Percentiles rank a stretch among this genome's conserved stretches.
phyloP scores from a whole-genome alignment of 805 yeast genomes.

The Sporopachydermia quercuum region DNA sequence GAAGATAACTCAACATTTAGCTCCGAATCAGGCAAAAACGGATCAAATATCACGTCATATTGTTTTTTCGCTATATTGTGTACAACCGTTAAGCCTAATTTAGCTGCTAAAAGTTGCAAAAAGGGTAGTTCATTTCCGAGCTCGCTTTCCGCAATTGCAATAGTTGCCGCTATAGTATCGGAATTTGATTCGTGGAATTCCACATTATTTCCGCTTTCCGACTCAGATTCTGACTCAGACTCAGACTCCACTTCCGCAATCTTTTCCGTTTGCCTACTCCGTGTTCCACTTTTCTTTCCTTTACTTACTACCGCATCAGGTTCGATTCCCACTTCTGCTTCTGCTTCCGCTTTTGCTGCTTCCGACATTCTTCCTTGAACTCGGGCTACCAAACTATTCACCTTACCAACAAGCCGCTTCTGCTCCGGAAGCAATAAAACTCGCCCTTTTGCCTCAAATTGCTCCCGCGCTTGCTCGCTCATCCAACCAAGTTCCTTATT shows the following conservation, averaged over 20 bases:
- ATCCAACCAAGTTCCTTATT: conserved; percentile 71
- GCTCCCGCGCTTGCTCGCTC: conserved; percentile 56
- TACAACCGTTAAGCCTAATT: neutral
- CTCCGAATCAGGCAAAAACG: neutral
- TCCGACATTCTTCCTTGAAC: neutral
- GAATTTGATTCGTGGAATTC: neutral
- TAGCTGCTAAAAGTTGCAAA: neutral
- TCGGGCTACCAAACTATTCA: conserved; percentile 13
- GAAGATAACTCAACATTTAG: neutral
- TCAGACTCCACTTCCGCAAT: neutral
- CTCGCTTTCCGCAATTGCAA: neutral
- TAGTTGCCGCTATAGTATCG: neutral
- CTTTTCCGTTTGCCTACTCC: neutral
- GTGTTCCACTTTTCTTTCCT: neutral
- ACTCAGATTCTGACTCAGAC: neutral
- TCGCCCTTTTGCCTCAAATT: conserved; percentile 51
- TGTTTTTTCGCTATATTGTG: neutral
- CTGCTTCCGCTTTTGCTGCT: neutral
- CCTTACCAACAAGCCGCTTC: conserved; percentile 49
- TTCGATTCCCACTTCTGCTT: neutral
- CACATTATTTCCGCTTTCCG: neutral
- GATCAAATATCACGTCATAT: neutral
- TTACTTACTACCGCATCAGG: too few species aligned
- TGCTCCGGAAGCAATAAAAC: conserved; percentile 55
- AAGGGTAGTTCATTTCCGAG: neutral